Evolutionary conservation across 306 rosid genomes (phyloP).

Genomic region (Mimosa bimucronata): DNA sequence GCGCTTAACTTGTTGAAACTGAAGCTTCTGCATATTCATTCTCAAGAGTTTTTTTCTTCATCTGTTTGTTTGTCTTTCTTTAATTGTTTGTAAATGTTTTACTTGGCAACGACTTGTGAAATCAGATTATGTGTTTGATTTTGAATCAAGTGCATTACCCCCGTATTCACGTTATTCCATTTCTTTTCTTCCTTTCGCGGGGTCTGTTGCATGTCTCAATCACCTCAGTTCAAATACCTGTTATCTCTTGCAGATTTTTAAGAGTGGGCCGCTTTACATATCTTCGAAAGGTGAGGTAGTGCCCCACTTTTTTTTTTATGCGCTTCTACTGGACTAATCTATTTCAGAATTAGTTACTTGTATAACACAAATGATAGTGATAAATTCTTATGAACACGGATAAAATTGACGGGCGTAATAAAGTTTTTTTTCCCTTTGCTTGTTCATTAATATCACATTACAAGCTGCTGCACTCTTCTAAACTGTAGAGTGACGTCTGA

Average conservation of each 20-base stretch:
- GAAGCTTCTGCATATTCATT: no score
- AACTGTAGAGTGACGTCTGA: background rate
- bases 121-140: background rate
- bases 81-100: no score
- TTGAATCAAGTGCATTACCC: background rate
- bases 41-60: no score
- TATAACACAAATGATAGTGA: background rate
- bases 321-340: background rate
- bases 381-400: background rate
- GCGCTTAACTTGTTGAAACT: no score
- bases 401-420: background rate
- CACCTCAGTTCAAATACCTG: conserved; percentile 11
- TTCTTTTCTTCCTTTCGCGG: background rate
- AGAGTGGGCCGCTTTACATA: conserved; percentile 67
- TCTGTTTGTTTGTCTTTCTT: no score
- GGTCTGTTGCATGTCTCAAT: conserved; percentile 11
- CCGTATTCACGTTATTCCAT: background rate
- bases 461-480: background rate
- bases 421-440: background rate
- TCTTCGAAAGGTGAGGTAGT: conserved; percentile 66
- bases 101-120: no score
- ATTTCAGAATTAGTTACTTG: background rate
- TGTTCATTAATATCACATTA: background rate
- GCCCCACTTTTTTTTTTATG: background rate
- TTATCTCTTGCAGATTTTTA: conserved; percentile 55